Conservation (phyloP, 257 asterid genomes). For the Capsicum chinense region DNA sequence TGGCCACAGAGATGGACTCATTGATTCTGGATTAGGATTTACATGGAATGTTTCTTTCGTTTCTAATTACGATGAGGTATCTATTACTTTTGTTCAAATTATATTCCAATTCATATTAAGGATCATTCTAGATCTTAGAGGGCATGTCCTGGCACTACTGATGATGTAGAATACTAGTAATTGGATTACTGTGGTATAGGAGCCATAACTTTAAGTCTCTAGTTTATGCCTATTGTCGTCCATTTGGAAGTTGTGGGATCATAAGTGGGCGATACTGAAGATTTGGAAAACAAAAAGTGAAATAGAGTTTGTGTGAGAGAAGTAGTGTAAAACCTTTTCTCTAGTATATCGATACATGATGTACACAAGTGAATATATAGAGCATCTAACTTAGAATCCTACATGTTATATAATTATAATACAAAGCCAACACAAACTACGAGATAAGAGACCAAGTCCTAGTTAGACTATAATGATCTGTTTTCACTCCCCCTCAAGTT, state of each 20-base stretch:
- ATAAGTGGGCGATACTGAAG: neutral
- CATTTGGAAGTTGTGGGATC: conserved; percentile 10
- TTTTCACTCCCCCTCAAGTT: too few species aligned
- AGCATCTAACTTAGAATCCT: too few species aligned
- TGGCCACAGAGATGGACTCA: neutral
- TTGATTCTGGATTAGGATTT: neutral
- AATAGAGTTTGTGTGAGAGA: conserved; percentile 10
- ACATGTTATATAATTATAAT: too few species aligned
- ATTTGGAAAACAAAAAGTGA: neutral
- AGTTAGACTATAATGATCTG: too few species aligned
- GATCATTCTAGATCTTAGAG: neutral
- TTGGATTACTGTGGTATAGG: neutral
- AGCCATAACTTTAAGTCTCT: neutral
- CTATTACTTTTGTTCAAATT: neutral
- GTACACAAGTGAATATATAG: too few species aligned
- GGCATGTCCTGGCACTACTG: neutral
- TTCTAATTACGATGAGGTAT: neutral
- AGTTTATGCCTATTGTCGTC: neutral
- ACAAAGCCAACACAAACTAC: too few species aligned
- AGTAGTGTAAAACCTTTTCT: neutral
- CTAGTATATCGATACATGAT: too few species aligned
- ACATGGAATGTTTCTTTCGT: neutral
- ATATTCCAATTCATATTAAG: neutral
- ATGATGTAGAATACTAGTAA: neutral
- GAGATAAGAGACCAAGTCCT: too few species aligned